phyloP scores from a whole-genome alignment of 202 grass and related monocot species.

The Zoysia matrella region DNA sequence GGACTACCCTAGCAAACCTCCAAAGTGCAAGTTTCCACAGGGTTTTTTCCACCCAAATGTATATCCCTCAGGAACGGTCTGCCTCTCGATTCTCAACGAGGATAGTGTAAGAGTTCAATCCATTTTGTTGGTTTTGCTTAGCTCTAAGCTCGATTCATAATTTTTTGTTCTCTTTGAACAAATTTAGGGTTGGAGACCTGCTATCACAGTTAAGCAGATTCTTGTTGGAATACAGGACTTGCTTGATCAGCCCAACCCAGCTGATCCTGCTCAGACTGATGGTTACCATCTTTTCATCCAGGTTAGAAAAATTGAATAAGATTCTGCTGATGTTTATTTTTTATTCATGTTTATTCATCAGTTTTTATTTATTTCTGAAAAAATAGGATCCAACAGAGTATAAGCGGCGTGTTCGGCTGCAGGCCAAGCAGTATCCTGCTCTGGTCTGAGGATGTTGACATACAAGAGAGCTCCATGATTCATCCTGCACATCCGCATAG shows the following conservation, averaged over 20 bases:
- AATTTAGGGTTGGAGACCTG: too few species aligned
- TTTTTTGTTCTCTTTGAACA: too few species aligned
- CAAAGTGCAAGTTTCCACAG: too few species aligned
- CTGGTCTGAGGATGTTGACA: too few species aligned
- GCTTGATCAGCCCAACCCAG: slow-evolving; percentile 82
- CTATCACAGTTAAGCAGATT: slow-evolving; percentile 69
- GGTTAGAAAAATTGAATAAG: too few species aligned
- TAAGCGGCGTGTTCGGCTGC: too few species aligned
- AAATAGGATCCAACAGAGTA: slow-evolving; percentile 52
- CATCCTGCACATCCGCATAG: slow-evolving; percentile 48
- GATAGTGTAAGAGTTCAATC: slow-evolving; percentile 61
- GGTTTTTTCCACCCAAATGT: too few species aligned
- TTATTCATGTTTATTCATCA: background rate
- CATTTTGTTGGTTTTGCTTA: slow-evolving; percentile 6
- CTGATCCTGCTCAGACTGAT: slow-evolving; percentile 46
- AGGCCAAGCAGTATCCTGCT: too few species aligned
- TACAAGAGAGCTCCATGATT: slow-evolving; percentile 8
- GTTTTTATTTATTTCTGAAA: background rate
- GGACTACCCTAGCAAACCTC: too few species aligned
- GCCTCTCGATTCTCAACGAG: slow-evolving; percentile 40
- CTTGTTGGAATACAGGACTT: slow-evolving; percentile 89
- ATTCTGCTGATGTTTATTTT: too few species aligned
- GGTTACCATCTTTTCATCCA: too few species aligned
- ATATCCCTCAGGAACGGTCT: too few species aligned
- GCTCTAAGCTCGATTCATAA: background rate